phyloP scores from a whole-genome alignment of 2,329 filamentous ascomycete genomes.

The Paraconiothyrium sp. region DNA sequence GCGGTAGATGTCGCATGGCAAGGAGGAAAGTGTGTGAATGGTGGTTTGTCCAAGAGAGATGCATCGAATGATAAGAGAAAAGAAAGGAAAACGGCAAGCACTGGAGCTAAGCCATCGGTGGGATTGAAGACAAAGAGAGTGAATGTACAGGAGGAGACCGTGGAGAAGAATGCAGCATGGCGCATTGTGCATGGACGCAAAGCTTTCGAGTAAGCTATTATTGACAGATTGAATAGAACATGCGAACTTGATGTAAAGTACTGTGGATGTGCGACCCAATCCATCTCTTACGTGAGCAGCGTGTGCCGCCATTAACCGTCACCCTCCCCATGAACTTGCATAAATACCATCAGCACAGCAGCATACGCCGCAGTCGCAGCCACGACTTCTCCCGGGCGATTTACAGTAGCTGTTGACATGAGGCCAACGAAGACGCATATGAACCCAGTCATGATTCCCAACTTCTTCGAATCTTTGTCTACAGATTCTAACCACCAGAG shows the following conservation, averaged over 20 bases:
- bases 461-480: slow-evolving; percentile 5
- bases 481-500: slow-evolving; percentile 34
- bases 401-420: slow-evolving; percentile 26
- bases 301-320: background rate
- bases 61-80: background rate
- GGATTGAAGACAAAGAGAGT: slow-evolving; percentile 7
- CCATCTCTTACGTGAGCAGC: background rate
- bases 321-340: slow-evolving; percentile 24
- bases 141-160: slow-evolving; percentile 8
- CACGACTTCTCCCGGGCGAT: slow-evolving; percentile 32
- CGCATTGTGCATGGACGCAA: slow-evolving; percentile 6
- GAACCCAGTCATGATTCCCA: slow-evolving; percentile 37
- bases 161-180: slow-evolving; percentile 11
- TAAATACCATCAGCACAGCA: slow-evolving; percentile 32
- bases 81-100: background rate
- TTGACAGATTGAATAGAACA: background rate
- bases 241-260: background rate
- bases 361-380: slow-evolving; percentile 36
- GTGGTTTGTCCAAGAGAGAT: slow-evolving; percentile 1
- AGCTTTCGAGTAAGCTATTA: background rate
- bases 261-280: background rate
- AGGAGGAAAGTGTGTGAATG: slow-evolving; percentile 22
- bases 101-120: background rate
- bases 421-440: slow-evolving; percentile 26
- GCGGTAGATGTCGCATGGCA: slow-evolving; percentile 25